phyloP scores from a whole-genome alignment of 1,284 basidiomycete species.

The Microbotryum violaceum region DNA sequence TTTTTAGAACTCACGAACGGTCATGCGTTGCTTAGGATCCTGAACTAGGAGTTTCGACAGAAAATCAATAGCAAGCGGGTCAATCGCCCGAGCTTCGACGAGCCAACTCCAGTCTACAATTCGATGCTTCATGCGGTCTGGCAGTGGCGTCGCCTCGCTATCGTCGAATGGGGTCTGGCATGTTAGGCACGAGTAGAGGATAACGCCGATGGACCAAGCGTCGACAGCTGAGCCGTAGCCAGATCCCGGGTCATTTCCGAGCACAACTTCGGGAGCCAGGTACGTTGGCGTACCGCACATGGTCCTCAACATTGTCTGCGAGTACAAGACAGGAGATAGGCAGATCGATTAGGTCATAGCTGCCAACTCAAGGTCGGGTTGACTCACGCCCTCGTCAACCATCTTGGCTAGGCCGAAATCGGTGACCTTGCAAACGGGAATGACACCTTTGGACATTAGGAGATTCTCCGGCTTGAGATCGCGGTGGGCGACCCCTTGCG shows the following conservation, averaged over 20 bases:
- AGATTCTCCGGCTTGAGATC: constrained; percentile 90
- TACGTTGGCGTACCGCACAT: constrained; percentile 81
- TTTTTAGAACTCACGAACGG: constrained; percentile 41
- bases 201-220: constrained; percentile 87
- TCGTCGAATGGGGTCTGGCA: constrained; percentile 59
- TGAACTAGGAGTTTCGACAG: constrained; percentile 48
- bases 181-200: constrained; percentile 75
- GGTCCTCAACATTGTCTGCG: constrained; percentile 48
- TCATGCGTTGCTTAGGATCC: constrained; percentile 53
- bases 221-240: constrained; percentile 81
- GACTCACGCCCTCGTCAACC: constrained; percentile 49
- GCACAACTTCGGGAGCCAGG: constrained; percentile 80
- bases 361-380: background rate
- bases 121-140: constrained; percentile 32
- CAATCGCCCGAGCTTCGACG: constrained; percentile 39
- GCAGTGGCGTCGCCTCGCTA: constrained; percentile 48
- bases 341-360: background rate
- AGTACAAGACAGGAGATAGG: background rate
- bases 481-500: constrained; percentile 68
- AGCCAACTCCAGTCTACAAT: constrained; percentile 26
- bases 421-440: constrained; percentile 69
- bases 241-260: constrained; percentile 51
- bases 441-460: constrained; percentile 57
- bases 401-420: constrained; percentile 91
- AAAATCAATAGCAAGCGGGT: constrained; percentile 48